Evolutionary conservation across 1,284 basidiomycete genomes (phyloP), one percentile per base, ranked within the genome.

Genomic region (Laetiporus sulphureus): DNA sequence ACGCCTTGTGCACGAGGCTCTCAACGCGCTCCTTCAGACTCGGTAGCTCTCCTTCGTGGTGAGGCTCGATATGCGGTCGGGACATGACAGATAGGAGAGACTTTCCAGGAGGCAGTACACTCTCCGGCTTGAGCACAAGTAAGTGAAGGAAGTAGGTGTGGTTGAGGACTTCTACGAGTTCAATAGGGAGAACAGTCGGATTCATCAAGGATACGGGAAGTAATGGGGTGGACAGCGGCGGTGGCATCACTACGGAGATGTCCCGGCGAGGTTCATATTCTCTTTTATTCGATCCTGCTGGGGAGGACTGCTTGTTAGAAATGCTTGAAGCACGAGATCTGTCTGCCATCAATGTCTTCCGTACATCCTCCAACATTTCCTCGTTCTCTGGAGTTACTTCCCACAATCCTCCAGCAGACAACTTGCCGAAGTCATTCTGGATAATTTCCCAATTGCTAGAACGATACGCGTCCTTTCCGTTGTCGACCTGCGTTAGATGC

Each of bases 31-130:
- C 63, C 18, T 72, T 66, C 3, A 83, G 48, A 11, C 57, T 57
- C 5, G 65, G 55, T 22, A 55, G 54, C 12, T 51, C 44, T 11
- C 58, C 47, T 24, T 50, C 45, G 33, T 56, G 49, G 24, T 40
- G 39, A 39, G 46, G 31, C 16, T 52, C 49, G 16, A 60, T 58
- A 38, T 60, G 63, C 6, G 68, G 57, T 30, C 64, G 63, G 16
- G 73, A 66, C 62, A 85, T 60, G 59, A 78, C 68, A 7, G 83
- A 80, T 1, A 81, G 56, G 2, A 87, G 63, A 0, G 80, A 81
- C 57, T 87, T 85, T 30, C 80, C 81, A 0, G 76, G 72, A 0
- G 83, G 79, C 12, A 88, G 62, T 16, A 83, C 68, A 20, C 66
- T 68, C 0, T 63, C 52, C 3, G 82, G 74, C 24, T 79, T 69